Evolutionary conservation across 1,284 basidiomycete species (phyloP).

Genomic region (Cryptococcus sp.): DNA sequence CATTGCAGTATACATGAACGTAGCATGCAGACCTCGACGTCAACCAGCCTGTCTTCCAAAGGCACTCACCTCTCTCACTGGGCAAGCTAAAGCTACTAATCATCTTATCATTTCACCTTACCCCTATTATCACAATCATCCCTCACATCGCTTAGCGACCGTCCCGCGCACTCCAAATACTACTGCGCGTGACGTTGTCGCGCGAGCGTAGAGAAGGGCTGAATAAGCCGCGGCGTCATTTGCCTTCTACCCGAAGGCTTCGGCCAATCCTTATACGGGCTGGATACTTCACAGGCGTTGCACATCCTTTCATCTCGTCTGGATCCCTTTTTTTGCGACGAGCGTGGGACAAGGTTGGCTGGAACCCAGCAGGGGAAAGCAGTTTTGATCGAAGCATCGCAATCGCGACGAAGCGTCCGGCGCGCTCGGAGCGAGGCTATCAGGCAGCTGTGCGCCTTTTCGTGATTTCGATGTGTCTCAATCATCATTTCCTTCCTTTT

Average conservation of each 20-base stretch:
- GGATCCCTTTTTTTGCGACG: too few relatives aligned
- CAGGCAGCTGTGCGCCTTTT: slow-evolving; percentile 3
- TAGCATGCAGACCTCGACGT: not conserved
- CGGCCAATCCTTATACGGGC: slow-evolving; percentile 16
- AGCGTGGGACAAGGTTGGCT: too few relatives aligned
- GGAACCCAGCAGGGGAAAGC: too few relatives aligned
- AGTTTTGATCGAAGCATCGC: too few relatives aligned
- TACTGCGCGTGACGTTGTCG: slow-evolving; percentile 22
- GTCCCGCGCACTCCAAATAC: slow-evolving; percentile 28
- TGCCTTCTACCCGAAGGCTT: slow-evolving; percentile 36
- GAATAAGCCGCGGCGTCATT: slow-evolving; percentile 26
- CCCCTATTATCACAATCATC: slow-evolving; percentile 10
- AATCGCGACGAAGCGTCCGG: too few relatives aligned
- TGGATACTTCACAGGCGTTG: slow-evolving; percentile 51
- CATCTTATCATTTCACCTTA: slow-evolving; percentile 2
- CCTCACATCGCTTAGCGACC: slow-evolving; percentile 26
- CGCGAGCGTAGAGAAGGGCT: slow-evolving; percentile 26
- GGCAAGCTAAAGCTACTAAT: slow-evolving; percentile 22
- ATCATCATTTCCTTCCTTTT: not conserved
- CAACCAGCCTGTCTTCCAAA: not conserved
- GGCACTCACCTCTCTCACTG: not conserved
- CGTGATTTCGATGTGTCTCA: slow-evolving; percentile 4
- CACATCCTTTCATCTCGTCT: slow-evolving; percentile 26
- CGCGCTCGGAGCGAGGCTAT: not conserved
- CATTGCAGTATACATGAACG: slow-evolving; percentile 11